Base-by-base conservation (phyloP, 768 basidiomycete species). In the Auriscalpium microsporum region DNA sequence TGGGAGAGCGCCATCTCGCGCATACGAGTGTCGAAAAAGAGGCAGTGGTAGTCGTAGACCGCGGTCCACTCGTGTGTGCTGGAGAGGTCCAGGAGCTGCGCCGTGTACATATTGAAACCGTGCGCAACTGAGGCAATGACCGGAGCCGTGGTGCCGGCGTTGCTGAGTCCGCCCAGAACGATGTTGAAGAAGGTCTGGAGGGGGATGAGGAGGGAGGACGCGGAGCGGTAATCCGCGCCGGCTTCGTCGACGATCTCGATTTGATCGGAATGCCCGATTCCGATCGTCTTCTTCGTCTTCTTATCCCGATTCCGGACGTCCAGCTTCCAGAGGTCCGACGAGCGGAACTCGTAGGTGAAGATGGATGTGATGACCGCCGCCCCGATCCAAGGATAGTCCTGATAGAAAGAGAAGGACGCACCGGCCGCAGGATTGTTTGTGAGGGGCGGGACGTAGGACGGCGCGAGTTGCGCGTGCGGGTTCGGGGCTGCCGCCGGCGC, bases 321-420 rank as follows among this genome's bases (percentile, higher is more conserved):
- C 2, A 59, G 52, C 47, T 59, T 59, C 23, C 52, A 58, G n/a
- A 64, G 48, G 21, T 66, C 64, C 17, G 55, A 45, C 5, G 56
- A 62, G 10, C 51, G 44, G 36, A 66, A 54, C 50, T 47, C 19
- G 28, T 58, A 54, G 17, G 21, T 47, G 3, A 42, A 16, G 38
- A 58, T 44, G 10, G 46, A 35, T 1, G 49, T 10, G 10, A 58
- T 35, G 2, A 56, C 45, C 44, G 54, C 34, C 21, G 45, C 53
- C 47, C 47, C 53, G 47, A 54, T 33, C 17, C 45, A 36, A 37
- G 53, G 53, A 19, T 45, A 54, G 5, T 8, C 21, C 14, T 19
- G 11, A 36, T 34, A 4, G 2, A 54, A 45, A 3, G 45, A 17
- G 21, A 16, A 44, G 21, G 21, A 21, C 13, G 36, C 37, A 35